Evolutionary conservation across 2,329 filamentous ascomycete species (phyloP).

Genomic region (Cercospora sp.): DNA sequence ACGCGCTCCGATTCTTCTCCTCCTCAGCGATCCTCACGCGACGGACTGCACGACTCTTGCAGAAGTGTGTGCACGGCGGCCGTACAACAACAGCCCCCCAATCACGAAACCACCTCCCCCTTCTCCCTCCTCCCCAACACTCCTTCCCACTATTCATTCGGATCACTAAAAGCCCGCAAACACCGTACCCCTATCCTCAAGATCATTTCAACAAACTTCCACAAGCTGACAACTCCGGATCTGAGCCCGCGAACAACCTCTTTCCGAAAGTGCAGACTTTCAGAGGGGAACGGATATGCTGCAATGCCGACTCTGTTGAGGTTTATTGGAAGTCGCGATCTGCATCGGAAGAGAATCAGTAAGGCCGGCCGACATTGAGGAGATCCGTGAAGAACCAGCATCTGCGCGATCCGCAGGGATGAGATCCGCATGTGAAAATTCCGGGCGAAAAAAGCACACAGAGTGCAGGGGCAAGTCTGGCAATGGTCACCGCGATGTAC

Average conservation of each 20-base stretch:
- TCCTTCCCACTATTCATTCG: too few relatives aligned
- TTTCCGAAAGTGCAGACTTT: background rate
- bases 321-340: background rate
- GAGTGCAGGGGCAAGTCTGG: background rate
- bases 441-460: background rate
- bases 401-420: background rate
- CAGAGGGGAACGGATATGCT: background rate
- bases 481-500: background rate
- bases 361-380: background rate
- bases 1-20: too few relatives aligned
- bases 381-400: background rate
- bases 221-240: background rate
- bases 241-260: background rate
- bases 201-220: background rate
- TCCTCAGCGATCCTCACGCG: too few relatives aligned
- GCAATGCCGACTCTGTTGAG: background rate
- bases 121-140: too few relatives aligned
- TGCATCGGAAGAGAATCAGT: background rate
- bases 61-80: too few relatives aligned
- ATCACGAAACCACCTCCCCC: too few relatives aligned
- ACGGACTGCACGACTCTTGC: too few relatives aligned
- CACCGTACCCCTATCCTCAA: too few relatives aligned
- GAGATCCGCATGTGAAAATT: background rate
- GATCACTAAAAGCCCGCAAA: too few relatives aligned
- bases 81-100: too few relatives aligned